A percentile compares a stretch with the other conserved stretches of the same genome.
Conservation (phyloP, 2,329 filamentous ascomycete genomes). For the Diplodia corticola region DNA sequence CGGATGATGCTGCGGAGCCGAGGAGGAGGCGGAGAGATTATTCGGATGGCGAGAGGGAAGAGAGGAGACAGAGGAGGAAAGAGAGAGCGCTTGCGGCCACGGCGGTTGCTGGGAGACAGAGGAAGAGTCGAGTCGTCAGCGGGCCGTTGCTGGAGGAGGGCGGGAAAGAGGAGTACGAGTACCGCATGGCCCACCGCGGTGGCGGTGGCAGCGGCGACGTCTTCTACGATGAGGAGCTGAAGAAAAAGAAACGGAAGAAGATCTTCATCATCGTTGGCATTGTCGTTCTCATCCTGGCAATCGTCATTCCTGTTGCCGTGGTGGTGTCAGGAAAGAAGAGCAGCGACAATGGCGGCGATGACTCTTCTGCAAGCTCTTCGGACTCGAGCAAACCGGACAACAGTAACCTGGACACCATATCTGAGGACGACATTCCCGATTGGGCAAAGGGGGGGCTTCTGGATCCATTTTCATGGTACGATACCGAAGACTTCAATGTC, state of each 20-base stretch:
- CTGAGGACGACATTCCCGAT: slow-evolving; percentile 47
- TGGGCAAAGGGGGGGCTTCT: slow-evolving; percentile 73
- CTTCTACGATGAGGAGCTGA: slow-evolving; percentile 42
- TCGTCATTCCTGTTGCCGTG: slow-evolving; percentile 50
- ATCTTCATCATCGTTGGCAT: slow-evolving; percentile 54
- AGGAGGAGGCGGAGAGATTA: slow-evolving; percentile 26
- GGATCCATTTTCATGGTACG: slow-evolving; percentile 89
- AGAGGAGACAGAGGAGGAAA: slow-evolving; percentile 34
- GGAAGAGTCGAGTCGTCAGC: slow-evolving; percentile 47
- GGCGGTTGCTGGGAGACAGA: slow-evolving; percentile 25
- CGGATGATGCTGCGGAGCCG: slow-evolving; percentile 21
- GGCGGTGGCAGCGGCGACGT: slow-evolving; percentile 39
- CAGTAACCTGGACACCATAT: slow-evolving; percentile 48
- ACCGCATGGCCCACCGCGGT: slow-evolving; percentile 43
- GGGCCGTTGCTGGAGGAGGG: slow-evolving; percentile 49
- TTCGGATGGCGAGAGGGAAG: slow-evolving; percentile 29
- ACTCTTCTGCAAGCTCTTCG: slow-evolving; percentile 27
- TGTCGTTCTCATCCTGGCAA: slow-evolving; percentile 45
- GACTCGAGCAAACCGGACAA: slow-evolving; percentile 41
- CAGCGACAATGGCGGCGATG: slow-evolving; percentile 27
- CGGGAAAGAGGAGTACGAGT: slow-evolving; percentile 45
- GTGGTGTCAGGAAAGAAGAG: slow-evolving; percentile 47
- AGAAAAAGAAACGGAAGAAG: slow-evolving; percentile 54
- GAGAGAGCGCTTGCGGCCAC: slow-evolving; percentile 26
- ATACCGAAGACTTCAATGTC: slow-evolving; percentile 87